Evolutionary conservation across 495 filamentous ascomycete genomes (phyloP).

Genomic region (Cudoniella acicularis): DNA sequence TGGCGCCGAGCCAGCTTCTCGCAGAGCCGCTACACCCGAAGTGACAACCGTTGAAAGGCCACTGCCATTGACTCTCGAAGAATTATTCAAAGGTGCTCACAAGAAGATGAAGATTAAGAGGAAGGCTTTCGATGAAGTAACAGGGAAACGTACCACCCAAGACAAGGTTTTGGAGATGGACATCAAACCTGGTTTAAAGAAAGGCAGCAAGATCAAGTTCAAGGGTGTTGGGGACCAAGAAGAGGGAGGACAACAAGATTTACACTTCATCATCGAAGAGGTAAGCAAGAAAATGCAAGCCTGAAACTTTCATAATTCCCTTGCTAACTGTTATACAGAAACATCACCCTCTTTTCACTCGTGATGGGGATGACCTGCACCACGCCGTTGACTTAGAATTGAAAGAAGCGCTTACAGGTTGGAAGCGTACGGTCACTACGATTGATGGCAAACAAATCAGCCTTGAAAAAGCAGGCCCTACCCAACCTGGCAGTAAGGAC

Average conservation of each 20-base stretch:
- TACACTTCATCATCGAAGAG: conserved; percentile 92
- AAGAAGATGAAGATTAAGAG: conserved; percentile 98
- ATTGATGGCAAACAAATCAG: conserved; percentile 84
- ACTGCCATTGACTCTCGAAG: conserved; percentile 77
- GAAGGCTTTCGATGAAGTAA: conserved; percentile 79
- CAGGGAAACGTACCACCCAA: conserved; percentile 76
- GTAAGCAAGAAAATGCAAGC: conserved; percentile 49
- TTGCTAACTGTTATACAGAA: conserved; percentile 51
- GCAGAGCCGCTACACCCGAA: conserved; percentile 66
- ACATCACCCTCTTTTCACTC: conserved; percentile 74
- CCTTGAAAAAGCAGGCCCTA: conserved; percentile 75
- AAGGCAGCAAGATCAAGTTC: conserved; percentile 96
- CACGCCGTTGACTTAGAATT: conserved; percentile 73
- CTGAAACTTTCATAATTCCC: neutral
- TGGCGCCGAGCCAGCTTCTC: conserved; percentile 41
- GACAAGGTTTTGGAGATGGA: conserved; percentile 90
- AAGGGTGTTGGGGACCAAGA: conserved; percentile 94
- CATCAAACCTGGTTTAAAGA: conserved; percentile 92
- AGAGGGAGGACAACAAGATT: conserved; percentile 93
- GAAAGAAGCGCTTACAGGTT: conserved; percentile 97
- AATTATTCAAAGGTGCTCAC: conserved; percentile 74
- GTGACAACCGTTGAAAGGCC: conserved; percentile 86
- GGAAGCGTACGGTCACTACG: conserved; percentile 84
- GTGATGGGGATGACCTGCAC: conserved; percentile 81
- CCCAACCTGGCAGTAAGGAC: conserved; percentile 74